Conservation (phyloP, 2,329 filamentous ascomycete species). For the Ophiostoma sp. region DNA sequence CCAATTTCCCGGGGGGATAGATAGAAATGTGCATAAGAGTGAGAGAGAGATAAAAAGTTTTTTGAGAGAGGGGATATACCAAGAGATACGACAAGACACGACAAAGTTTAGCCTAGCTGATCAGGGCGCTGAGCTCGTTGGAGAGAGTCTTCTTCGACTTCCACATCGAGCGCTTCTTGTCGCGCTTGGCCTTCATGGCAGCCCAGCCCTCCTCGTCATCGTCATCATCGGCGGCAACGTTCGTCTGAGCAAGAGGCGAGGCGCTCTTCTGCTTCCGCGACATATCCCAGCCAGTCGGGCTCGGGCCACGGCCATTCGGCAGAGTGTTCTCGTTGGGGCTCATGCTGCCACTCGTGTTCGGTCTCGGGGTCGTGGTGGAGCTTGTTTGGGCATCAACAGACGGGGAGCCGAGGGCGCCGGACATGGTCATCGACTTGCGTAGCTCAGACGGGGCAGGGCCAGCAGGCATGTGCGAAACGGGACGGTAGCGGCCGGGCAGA, state of each 20-base stretch:
- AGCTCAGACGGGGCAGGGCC: constrained; percentile 35
- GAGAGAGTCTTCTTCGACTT: constrained; percentile 58
- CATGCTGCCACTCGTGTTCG: constrained; percentile 19
- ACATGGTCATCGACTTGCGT: constrained; percentile 47
- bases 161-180: constrained; percentile 68
- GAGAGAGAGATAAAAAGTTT: background rate
- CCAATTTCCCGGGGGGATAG: background rate
- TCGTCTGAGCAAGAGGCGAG: constrained; percentile 43
- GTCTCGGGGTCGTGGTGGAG: background rate
- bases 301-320: constrained; percentile 6
- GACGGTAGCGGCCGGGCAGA: constrained; percentile 83
- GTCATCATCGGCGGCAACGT: constrained; percentile 48
- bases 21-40: background rate
- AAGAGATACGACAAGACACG: too few relatives aligned
- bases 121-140: constrained; percentile 51
- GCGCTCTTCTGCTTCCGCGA: constrained; percentile 39
- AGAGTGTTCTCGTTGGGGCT: constrained; percentile 16
- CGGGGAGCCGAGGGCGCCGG: constrained; percentile 38
- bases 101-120: constrained; percentile 37
- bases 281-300: constrained; percentile 32
- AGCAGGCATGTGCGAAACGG: constrained; percentile 68
- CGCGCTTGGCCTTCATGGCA: constrained; percentile 67
- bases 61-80: background rate
- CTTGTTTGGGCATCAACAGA: constrained; percentile 26
- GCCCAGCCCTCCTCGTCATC: constrained; percentile 68